Evolutionary conservation across 768 basidiomycete species (phyloP).

Genomic region (Neoboletus subvelutipes): DNA sequence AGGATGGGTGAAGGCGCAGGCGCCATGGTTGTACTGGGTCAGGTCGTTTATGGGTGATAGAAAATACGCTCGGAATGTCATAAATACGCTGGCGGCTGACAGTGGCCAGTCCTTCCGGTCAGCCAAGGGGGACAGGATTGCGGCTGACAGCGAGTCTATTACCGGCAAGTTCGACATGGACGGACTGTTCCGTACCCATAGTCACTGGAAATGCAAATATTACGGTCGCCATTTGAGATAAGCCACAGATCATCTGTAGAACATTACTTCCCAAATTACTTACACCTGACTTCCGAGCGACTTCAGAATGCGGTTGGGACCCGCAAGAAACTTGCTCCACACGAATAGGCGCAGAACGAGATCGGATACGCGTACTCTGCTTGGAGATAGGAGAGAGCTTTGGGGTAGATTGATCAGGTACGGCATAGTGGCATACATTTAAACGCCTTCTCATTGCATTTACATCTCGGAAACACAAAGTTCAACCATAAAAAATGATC

Average conservation of each 20-base stretch:
- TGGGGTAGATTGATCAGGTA: not conserved
- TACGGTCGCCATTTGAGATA: not conserved
- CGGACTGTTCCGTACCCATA: not conserved
- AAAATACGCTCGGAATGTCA: conserved; percentile 8
- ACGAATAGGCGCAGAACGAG: not conserved
- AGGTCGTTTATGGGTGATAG: not conserved
- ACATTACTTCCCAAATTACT: not conserved
- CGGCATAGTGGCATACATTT: not conserved
- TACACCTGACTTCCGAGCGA: not conserved
- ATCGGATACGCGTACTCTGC: not conserved
- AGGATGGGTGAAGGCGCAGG: conserved; percentile 16
- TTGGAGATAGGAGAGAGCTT: not conserved
- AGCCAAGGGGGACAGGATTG: conserved; percentile 9
- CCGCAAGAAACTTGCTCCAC: not conserved
- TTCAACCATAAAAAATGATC: not conserved
- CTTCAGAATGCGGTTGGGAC: not conserved
- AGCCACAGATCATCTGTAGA: not conserved
- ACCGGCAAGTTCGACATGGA: not conserved
- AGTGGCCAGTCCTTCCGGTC: conserved; percentile 10
- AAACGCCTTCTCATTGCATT: not conserved
- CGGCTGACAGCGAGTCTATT: conserved; percentile 21
- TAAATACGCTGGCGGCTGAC: conserved; percentile 32
- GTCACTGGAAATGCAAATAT: not conserved
- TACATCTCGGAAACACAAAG: not conserved
- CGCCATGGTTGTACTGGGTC: conserved; percentile 18